Percentiles rank a stretch among this genome's conserved stretches.
Evolutionary conservation across 139 green algal species (phyloP).

Genomic region (Coelastrella sp.): DNA sequence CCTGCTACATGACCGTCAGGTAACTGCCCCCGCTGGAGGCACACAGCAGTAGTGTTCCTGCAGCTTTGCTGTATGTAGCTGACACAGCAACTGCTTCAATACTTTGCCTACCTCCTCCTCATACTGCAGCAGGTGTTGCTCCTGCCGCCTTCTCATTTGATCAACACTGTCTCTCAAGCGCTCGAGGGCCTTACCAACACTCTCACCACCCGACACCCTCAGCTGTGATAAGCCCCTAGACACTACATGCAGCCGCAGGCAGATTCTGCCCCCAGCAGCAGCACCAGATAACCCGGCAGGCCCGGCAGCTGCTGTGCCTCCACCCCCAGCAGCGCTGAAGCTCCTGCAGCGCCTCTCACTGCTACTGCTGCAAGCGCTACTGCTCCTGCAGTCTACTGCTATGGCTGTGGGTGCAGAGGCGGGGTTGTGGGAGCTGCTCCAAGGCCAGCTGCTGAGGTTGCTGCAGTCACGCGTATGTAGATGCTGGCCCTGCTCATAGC

Average conservation of each 20-base stretch:
- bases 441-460: background rate
- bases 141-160: conserved; percentile 24
- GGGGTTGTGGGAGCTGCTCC: background rate
- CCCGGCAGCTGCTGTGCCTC: conserved; percentile 19
- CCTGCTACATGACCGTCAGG: too few relatives aligned
- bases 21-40: too few relatives aligned
- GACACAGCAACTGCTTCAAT: too few relatives aligned
- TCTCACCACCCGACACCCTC: background rate
- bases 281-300: background rate
- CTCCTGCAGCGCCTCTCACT: conserved; percentile 1
- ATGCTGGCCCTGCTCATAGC: conserved; percentile 36
- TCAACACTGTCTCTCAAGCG: conserved; percentile 1
- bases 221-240: background rate
- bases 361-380: background rate
- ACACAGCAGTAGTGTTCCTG: too few relatives aligned
- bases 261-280: conserved; percentile 11
- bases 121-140: background rate
- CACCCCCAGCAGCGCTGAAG: conserved; percentile 14
- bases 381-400: background rate
- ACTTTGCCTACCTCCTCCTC: background rate
- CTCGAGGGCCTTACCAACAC: conserved; percentile 13
- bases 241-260: conserved; percentile 46
- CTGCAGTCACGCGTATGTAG: conserved; percentile 40
- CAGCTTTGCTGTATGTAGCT: too few relatives aligned
- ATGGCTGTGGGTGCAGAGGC: background rate